Percentiles rank a stretch among this genome's conserved stretches.
Conservation (phyloP, 2,329 filamentous ascomycete genomes). For the Verticillium klebahnii region DNA sequence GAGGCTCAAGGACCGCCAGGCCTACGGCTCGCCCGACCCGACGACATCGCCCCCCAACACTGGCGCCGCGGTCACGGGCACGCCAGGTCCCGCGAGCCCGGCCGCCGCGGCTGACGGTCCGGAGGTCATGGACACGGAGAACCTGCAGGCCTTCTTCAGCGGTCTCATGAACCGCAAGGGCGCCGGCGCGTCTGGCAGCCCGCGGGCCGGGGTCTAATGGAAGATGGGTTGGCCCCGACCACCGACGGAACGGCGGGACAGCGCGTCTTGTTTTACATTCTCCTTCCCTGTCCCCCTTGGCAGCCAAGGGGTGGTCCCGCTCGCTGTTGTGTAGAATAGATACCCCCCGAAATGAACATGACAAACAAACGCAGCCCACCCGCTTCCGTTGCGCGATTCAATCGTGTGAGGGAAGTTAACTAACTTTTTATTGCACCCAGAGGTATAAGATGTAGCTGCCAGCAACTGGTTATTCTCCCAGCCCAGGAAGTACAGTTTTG, state of each 20-base stretch:
- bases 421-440: too few relatives aligned
- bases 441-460: too few relatives aligned
- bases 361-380: background rate
- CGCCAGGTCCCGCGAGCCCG: slow-evolving; percentile 18
- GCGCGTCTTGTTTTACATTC: background rate
- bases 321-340: slow-evolving; percentile 31
- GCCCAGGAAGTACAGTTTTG: too few relatives aligned
- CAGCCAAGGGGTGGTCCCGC: background rate
- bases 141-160: slow-evolving; percentile 55
- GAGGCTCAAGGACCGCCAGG: slow-evolving; percentile 67
- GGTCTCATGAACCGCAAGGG: slow-evolving; percentile 53
- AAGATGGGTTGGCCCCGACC: background rate
- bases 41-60: slow-evolving; percentile 29
- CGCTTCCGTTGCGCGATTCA: too few relatives aligned
- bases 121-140: slow-evolving; percentile 48
- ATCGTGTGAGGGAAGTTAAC: too few relatives aligned
- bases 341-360: slow-evolving; percentile 27
- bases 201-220: background rate
- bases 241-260: background rate
- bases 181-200: background rate
- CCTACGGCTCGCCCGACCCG: slow-evolving; percentile 43
- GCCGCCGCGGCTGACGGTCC: slow-evolving; percentile 28
- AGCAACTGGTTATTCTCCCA: too few relatives aligned
- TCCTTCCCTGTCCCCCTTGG: background rate
- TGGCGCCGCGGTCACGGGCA: slow-evolving; percentile 18